Evolutionary conservation across 306 rosid genomes (phyloP).

Genomic region (Quercus suber): DNA sequence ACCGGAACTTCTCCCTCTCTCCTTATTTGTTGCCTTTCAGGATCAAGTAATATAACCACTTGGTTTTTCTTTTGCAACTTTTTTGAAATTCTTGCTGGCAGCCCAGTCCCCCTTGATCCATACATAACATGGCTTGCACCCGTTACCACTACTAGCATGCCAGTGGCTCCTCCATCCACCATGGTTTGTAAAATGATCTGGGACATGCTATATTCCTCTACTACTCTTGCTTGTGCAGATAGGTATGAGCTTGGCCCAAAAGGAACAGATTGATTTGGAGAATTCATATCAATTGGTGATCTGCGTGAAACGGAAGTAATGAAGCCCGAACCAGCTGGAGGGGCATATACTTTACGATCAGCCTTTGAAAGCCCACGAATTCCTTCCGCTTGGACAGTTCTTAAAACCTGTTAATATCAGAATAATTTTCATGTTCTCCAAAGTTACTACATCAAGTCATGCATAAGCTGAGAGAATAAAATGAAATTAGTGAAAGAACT

Average conservation of each 20-base stretch:
- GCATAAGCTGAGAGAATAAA: not conserved
- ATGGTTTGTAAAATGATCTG: constrained; percentile 61
- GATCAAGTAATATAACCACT: constrained; percentile 82
- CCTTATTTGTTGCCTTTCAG: constrained; percentile 87
- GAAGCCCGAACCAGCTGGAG: constrained; percentile 98
- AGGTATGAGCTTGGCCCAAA: constrained; percentile 92
- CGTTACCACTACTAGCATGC: constrained; percentile 82
- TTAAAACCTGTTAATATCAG: constrained; percentile 53
- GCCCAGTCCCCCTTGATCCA: constrained; percentile 89
- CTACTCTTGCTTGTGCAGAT: constrained; percentile 88
- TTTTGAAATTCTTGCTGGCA: constrained; percentile 88
- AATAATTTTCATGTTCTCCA: constrained; percentile 2
- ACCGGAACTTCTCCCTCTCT: constrained; percentile 91
- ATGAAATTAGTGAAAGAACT: not conserved
- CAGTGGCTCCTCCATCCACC: constrained; percentile 60
- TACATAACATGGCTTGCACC: constrained; percentile 87
- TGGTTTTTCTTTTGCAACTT: constrained; percentile 89
- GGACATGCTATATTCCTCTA: constrained; percentile 86
- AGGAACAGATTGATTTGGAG: constrained; percentile 50
- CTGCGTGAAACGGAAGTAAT: constrained; percentile 58
- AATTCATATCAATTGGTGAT: constrained; percentile 45
- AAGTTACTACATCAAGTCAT: not conserved
- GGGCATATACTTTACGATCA: constrained; percentile 73
- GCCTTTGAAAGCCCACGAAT: constrained; percentile 75
- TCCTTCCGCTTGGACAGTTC: constrained; percentile 95